phyloP scores from a whole-genome alignment of 1,284 basidiomycete species.

The Hemileia vastatrix region DNA sequence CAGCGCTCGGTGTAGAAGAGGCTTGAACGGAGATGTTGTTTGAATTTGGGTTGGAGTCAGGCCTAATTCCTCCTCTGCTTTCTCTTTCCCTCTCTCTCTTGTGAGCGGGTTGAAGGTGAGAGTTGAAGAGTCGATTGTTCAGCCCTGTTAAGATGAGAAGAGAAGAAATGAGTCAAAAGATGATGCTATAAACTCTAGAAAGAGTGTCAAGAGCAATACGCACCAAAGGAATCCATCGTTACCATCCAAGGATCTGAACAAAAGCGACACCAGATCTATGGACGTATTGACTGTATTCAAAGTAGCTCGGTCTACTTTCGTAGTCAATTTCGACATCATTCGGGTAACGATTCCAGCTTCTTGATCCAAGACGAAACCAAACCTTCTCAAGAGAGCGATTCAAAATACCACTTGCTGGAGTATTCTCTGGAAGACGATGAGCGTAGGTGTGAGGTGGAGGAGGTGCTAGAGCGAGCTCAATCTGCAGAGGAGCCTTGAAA shows the following conservation, averaged over 20 bases:
- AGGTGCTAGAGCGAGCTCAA: conserved; percentile 9
- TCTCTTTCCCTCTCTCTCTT: not conserved
- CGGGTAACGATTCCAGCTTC: conserved; percentile 35
- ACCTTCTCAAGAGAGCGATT: conserved; percentile 36
- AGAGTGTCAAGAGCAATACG: not conserved
- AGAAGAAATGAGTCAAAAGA: no score
- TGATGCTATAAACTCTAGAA: not conserved
- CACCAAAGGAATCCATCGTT: conserved; percentile 39
- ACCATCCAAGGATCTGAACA: conserved; percentile 39
- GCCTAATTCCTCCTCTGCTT: not conserved
- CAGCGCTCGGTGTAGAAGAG: conserved; percentile 25
- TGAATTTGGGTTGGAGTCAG: not conserved
- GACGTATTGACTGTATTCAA: conserved; percentile 41
- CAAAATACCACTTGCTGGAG: conserved; percentile 30
- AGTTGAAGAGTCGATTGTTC: no score
- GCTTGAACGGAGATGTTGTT: not conserved
- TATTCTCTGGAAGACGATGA: conserved; percentile 25
- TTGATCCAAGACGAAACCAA: conserved; percentile 42
- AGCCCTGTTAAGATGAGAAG: no score
- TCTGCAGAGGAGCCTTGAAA: conserved; percentile 19
- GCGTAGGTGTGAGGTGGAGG: conserved; percentile 27
- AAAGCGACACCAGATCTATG: conserved; percentile 40
- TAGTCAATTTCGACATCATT: conserved; percentile 35
- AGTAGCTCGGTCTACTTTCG: conserved; percentile 37
- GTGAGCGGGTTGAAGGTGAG: conserved; percentile 1